Percentiles rank a stretch among this genome's conserved stretches.
These are phyloP conservation scores for Geranium rotundifolium DNA, from an alignment of 345 rosid species.

Conservation along the genomic window DNA sequence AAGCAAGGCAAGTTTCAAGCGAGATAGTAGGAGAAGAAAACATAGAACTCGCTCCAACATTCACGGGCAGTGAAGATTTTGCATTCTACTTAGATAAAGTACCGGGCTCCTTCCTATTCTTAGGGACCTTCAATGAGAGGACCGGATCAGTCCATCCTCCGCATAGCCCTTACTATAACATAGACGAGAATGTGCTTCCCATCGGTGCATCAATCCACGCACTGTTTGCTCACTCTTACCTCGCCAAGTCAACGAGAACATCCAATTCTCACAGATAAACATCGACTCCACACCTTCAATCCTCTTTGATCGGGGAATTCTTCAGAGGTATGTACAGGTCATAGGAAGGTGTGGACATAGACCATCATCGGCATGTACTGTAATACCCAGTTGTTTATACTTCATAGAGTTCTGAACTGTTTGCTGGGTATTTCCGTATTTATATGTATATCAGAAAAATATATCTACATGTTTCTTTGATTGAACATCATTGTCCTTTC, in stretches of 20 bases:
- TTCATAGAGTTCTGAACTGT: neutral
- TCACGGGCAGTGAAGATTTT: conserved; percentile 63
- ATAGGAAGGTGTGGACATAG: no score
- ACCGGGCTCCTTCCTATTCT: conserved; percentile 31
- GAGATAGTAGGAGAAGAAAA: conserved; percentile 42
- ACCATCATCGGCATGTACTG: neutral
- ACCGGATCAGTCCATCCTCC: conserved; percentile 25
- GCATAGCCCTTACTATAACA: conserved; percentile 39
- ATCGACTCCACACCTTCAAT: neutral
- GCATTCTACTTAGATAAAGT: conserved; percentile 36
- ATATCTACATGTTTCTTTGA: neutral
- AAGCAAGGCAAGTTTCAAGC: conserved; percentile 12
- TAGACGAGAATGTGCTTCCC: conserved; percentile 49
- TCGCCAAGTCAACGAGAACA: conserved; percentile 9
- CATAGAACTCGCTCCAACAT: conserved; percentile 18
- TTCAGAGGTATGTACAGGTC: neutral
- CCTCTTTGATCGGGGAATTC: no score
- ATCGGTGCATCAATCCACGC: conserved; percentile 48
- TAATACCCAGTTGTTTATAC: neutral
- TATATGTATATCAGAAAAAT: no score
- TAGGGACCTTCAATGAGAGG: conserved; percentile 36
- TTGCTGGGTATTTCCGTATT: neutral
- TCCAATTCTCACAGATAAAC: neutral
- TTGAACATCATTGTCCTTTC: neutral
- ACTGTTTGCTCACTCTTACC: conserved; percentile 35